Conservation (phyloP, 495 filamentous ascomycete species). For the Sphaerosporella brunnea region DNA sequence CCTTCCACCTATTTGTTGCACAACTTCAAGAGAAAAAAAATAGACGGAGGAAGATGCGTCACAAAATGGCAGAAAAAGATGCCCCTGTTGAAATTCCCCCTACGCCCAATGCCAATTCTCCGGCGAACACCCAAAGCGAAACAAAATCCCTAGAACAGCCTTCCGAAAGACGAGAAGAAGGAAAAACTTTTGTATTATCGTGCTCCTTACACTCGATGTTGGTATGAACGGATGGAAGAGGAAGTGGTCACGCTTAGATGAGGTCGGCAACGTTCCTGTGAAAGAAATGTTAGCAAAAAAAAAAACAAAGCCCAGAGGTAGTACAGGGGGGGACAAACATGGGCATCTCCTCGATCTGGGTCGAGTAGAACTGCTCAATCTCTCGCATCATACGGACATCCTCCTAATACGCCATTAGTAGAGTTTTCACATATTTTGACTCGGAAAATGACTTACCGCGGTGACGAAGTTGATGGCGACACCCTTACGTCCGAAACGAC, state of each 20-base stretch:
- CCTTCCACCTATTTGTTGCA: constrained; percentile 1
- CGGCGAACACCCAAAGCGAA: not conserved
- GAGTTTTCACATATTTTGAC: not conserved
- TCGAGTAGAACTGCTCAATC: constrained; percentile 69
- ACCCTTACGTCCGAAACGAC: constrained; percentile 93
- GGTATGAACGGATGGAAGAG: not conserved
- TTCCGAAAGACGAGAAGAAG: not conserved
- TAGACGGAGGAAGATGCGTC: not conserved
- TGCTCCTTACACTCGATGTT: not conserved
- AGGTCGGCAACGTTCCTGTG: constrained; percentile 1
- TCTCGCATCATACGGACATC: constrained; percentile 95
- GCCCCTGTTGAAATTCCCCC: not conserved
- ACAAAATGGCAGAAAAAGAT: not conserved
- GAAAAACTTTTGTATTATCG: constrained; percentile 2
- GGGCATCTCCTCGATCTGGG: constrained; percentile 99
- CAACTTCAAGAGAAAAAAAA: not conserved
- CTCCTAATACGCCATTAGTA: constrained; percentile 30
- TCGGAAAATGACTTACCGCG: constrained; percentile 25
- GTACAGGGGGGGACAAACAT: constrained; percentile 81
- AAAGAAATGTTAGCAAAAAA: constrained; percentile 5
- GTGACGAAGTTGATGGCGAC: constrained; percentile 99
- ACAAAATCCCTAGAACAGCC: not conserved
- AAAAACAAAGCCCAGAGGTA: too few species aligned
- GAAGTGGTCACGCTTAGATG: not conserved
- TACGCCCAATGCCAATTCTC: not conserved